Conservation (phyloP, 768 basidiomycete species). For the Mycena belliarum region DNA sequence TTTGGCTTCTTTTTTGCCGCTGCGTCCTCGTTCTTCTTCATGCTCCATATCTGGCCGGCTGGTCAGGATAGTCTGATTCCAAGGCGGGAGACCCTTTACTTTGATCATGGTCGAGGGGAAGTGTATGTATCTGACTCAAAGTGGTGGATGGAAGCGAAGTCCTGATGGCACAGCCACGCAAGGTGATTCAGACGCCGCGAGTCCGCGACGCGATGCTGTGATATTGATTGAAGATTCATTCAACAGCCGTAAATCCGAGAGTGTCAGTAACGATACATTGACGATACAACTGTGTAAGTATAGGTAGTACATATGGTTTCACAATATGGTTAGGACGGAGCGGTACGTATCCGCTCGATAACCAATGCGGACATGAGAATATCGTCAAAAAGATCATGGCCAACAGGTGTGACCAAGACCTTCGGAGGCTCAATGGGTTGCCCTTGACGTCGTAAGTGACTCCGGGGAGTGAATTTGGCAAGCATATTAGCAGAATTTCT, state of each 20-base stretch:
- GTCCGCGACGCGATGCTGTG: neutral
- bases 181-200: too few species aligned
- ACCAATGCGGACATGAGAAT: conserved; percentile 43
- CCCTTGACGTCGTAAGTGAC: conserved; percentile 35
- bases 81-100: conserved; percentile 26
- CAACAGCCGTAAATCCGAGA: too few species aligned
- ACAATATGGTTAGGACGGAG: conserved; percentile 24
- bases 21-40: conserved; percentile 99
- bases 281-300: neutral
- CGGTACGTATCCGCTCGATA: conserved; percentile 42
- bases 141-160: conserved; percentile 17
- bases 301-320: neutral
- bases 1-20: conserved; percentile 98
- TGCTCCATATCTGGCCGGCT: conserved; percentile 85
- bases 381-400: conserved; percentile 43
- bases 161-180: conserved; percentile 7
- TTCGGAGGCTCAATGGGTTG: conserved; percentile 34
- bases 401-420: conserved; percentile 40
- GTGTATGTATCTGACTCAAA: conserved; percentile 31
- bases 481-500: conserved; percentile 33
- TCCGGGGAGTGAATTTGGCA: conserved; percentile 41
- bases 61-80: conserved; percentile 3
- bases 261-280: too few species aligned
- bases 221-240: too few species aligned
- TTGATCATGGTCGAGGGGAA: conserved; percentile 46